phyloP scores from a whole-genome alignment of 805 yeast genomes.

The Sugiyamaella marilandica region DNA sequence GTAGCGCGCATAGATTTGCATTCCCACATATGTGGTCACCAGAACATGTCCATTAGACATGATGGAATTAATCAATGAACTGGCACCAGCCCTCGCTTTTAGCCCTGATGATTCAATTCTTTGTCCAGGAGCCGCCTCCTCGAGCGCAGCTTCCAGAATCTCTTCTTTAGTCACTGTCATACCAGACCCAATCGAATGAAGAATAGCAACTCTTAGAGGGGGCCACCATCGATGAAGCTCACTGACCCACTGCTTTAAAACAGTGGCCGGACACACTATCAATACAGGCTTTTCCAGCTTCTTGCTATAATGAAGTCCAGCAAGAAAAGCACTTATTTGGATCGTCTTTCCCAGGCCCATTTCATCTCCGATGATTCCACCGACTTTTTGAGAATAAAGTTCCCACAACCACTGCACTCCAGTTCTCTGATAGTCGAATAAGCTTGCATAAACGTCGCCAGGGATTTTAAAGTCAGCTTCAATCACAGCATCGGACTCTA shows the following conservation, averaged over 20 bases:
- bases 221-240: slow-evolving; percentile 99
- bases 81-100: slow-evolving; percentile 34
- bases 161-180: slow-evolving; percentile 42
- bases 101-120: slow-evolving; percentile 29
- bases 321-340: slow-evolving; percentile 84
- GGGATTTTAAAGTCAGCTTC: slow-evolving; percentile 72
- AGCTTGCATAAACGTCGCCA: slow-evolving; percentile 80
- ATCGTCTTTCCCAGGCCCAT: slow-evolving; percentile 98
- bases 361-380: slow-evolving; percentile 96
- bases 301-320: slow-evolving; percentile 82
- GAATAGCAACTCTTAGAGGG: slow-evolving; percentile 73
- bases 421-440: slow-evolving; percentile 91
- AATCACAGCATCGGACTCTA: slow-evolving; percentile 65
- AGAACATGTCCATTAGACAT: slow-evolving; percentile 71
- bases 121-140: slow-evolving; percentile 20
- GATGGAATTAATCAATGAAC: slow-evolving; percentile 50
- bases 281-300: slow-evolving; percentile 70
- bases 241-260: slow-evolving; percentile 93
- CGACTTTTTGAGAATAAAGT: slow-evolving; percentile 78
- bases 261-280: slow-evolving; percentile 95
- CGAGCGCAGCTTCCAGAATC: slow-evolving; percentile 28
- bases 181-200: slow-evolving; percentile 91
- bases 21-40: slow-evolving; percentile 87
- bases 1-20: slow-evolving; percentile 59
- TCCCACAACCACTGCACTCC: slow-evolving; percentile 99